These are phyloP conservation scores for Fusarium sp. DNA, from an alignment of 2,329 filamentous ascomycete genomes.

Conservation along the genomic window DNA sequence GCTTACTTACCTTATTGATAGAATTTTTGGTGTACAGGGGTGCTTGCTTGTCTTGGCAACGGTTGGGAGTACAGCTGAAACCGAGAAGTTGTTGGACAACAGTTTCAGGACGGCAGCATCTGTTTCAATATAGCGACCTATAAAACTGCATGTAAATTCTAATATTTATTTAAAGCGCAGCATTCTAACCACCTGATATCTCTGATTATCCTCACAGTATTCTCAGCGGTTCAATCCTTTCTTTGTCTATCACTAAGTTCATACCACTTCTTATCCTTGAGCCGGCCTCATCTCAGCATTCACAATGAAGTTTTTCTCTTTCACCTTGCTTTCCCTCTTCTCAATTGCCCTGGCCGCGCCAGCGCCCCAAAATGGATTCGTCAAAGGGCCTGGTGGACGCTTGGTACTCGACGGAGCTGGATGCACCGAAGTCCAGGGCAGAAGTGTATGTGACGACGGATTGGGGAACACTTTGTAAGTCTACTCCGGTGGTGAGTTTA, in stretches of 20 bases:
- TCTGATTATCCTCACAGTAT: not conserved
- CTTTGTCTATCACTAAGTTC: not conserved
- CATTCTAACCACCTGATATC: not conserved
- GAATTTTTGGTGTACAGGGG: too few relatives aligned
- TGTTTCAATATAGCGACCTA: not conserved
- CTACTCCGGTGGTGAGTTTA: fast-evolving
- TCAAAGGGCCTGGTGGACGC: slow-evolving; percentile 19
- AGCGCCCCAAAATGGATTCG: not conserved
- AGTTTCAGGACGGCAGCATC: not conserved
- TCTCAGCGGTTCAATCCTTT: not conserved
- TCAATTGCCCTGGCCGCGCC: slow-evolving; percentile 8
- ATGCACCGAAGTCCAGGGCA: slow-evolving; percentile 15
- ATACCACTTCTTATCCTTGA: not conserved
- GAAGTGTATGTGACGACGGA: slow-evolving; percentile 27
- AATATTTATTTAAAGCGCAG: not conserved
- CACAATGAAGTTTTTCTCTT: slow-evolving; percentile 7
- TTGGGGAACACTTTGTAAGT: slow-evolving; percentile 30
- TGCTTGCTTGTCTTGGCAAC: too few relatives aligned
- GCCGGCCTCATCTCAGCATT: not conserved
- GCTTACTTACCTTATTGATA: too few relatives aligned
- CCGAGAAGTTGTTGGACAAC: not conserved
- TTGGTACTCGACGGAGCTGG: slow-evolving; percentile 9
- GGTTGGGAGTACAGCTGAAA: not conserved
- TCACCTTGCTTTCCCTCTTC: not conserved
- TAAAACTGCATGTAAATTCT: not conserved